Conservation (phyloP, 192 early-diverging fungal genomes). For the Allomyces macrogynus region DNA sequence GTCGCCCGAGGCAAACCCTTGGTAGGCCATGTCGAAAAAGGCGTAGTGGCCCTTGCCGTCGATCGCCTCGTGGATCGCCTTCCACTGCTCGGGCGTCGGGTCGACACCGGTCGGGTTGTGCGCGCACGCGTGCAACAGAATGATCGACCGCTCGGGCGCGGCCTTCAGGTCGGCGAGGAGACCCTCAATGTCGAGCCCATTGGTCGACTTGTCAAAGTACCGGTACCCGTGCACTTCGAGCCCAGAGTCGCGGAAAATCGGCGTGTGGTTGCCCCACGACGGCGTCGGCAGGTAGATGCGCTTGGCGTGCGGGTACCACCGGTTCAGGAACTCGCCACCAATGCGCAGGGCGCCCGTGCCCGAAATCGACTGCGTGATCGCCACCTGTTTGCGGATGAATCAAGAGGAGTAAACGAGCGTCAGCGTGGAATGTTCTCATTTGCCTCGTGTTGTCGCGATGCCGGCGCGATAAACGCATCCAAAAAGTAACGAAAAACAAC, state of each 20-base stretch:
- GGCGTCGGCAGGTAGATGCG: slow-evolving; percentile 82
- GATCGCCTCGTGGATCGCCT: slow-evolving; percentile 55
- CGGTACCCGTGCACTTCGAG: slow-evolving; percentile 70
- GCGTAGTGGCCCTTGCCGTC: slow-evolving; percentile 59
- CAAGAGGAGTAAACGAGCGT: slow-evolving; percentile 1
- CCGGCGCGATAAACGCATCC: no score
- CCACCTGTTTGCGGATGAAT: slow-evolving; percentile 23
- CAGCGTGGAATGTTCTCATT: no score
- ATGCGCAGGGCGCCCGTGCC: slow-evolving; percentile 93
- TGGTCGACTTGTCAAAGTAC: slow-evolving; percentile 86
- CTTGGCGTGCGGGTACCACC: slow-evolving; percentile 62
- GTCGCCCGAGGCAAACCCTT: slow-evolving; percentile 94
- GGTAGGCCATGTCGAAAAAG: slow-evolving; percentile 99
- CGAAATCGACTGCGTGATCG: slow-evolving; percentile 84
- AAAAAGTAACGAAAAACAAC: slow-evolving; percentile 1
- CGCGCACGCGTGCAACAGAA: slow-evolving; percentile 93
- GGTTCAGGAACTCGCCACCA: slow-evolving; percentile 66
- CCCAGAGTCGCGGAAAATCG: slow-evolving; percentile 79
- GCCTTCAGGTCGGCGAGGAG: slow-evolving; percentile 79
- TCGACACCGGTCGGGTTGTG: slow-evolving; percentile 99
- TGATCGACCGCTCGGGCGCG: slow-evolving; percentile 66
- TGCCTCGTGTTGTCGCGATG: no score
- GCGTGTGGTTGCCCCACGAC: slow-evolving; percentile 93
- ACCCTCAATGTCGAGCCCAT: slow-evolving; percentile 77
- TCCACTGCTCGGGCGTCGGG: slow-evolving; percentile 82